These are phyloP conservation scores for Immersiella caudata DNA, from an alignment of 495 filamentous ascomycete species.

Conservation along the genomic window DNA sequence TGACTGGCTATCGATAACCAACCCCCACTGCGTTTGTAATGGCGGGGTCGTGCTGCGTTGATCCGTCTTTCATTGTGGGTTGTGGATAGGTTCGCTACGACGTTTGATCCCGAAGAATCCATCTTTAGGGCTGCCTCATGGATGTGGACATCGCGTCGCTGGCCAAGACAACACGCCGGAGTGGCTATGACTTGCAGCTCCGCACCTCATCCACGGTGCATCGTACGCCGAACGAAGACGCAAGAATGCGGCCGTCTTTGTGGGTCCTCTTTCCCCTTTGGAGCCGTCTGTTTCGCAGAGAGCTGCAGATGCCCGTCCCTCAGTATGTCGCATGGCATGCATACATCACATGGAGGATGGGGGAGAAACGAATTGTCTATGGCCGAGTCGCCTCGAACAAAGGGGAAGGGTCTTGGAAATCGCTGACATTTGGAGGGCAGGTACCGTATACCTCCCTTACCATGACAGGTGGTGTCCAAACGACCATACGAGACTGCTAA, in stretches of 20 bases:
- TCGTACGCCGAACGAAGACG: not conserved
- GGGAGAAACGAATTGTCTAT: not conserved
- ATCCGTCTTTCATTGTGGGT: not conserved
- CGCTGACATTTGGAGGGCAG: not conserved
- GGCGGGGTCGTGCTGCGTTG: not conserved
- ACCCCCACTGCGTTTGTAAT: not conserved
- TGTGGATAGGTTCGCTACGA: not conserved
- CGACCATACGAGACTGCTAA: not conserved
- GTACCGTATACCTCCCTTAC: not conserved
- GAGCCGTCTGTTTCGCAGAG: not conserved
- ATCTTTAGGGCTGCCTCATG: not conserved
- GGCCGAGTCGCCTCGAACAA: not conserved
- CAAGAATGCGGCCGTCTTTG: not conserved
- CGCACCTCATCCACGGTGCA: not conserved
- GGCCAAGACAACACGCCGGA: not conserved
- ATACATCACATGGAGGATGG: not conserved
- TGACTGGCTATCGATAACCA: not conserved
- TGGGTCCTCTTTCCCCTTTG: not conserved
- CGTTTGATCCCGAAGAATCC: not conserved
- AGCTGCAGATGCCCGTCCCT: not conserved
- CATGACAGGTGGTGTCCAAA: not conserved
- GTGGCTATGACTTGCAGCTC: not conserved
- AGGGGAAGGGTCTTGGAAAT: not conserved
- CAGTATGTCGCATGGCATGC: not conserved
- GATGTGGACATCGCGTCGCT: not conserved